Percentiles rank a stretch among this genome's conserved stretches.
Evolutionary conservation across 2,329 filamentous ascomycete genomes (phyloP).

Genomic region (Cercospora canescens): DNA sequence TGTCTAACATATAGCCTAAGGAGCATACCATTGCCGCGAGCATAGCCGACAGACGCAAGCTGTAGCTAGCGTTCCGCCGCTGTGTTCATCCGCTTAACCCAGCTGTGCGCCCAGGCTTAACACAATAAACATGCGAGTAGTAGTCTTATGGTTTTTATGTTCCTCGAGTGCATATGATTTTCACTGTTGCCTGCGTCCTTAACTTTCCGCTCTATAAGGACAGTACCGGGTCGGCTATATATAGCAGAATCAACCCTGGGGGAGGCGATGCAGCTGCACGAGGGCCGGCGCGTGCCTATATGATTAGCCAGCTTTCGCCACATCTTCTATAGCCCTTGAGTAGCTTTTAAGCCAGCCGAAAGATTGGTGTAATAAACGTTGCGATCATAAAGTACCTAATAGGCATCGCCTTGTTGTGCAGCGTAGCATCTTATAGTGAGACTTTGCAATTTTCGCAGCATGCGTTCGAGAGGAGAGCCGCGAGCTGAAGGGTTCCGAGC

Average conservation of each 20-base stretch:
- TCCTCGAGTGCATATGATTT: neutral
- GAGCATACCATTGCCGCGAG: neutral
- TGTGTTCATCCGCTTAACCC: neutral
- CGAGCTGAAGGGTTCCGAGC: neutral
- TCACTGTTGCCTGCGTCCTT: neutral
- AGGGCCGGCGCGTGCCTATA: neutral
- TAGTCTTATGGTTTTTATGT: neutral
- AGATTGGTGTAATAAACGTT: neutral
- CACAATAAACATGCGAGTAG: neutral
- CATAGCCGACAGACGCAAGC: neutral
- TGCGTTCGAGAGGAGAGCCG: neutral
- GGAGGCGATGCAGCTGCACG: neutral
- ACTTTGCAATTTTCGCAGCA: neutral
- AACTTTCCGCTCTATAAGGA: neutral
- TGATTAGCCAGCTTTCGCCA: neutral
- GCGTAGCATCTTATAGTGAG: neutral
- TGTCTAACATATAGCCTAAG: neutral
- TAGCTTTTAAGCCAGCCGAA: neutral
- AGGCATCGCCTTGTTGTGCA: neutral
- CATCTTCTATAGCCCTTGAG: neutral
- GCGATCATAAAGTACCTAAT: neutral
- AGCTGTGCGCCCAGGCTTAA: neutral
- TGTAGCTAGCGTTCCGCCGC: neutral
- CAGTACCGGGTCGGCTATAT: neutral
- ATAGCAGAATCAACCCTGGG: neutral